Evolutionary conservation across 257 asterid species (phyloP).

Genomic region (Nicotiana sylvestris): DNA sequence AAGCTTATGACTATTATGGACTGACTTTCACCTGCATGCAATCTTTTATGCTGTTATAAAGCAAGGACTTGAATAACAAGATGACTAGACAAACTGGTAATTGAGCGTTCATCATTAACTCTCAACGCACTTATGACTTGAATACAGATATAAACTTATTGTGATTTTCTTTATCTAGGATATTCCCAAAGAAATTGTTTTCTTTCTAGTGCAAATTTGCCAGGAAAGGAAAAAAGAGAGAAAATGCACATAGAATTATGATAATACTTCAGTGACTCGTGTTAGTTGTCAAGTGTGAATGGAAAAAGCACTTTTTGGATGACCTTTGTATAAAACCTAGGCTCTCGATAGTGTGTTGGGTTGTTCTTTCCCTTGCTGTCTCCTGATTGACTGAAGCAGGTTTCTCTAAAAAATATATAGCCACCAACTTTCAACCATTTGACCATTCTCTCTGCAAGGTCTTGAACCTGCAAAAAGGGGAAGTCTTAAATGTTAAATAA

Average conservation of each 20-base stretch:
- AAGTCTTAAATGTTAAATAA: neutral
- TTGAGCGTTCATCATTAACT: neutral
- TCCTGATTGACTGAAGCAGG: constrained; percentile 93
- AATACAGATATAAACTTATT: neutral
- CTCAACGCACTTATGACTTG: neutral
- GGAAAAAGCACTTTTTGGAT: neutral
- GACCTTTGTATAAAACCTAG: constrained; percentile 91
- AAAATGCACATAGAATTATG: neutral
- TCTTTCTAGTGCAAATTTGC: neutral
- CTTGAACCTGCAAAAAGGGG: constrained; percentile 54
- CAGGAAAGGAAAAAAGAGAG: neutral
- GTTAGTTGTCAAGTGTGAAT: neutral
- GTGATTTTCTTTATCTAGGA: neutral
- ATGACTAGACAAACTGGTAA: neutral
- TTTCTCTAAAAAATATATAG: constrained; percentile 80
- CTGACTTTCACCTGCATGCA: neutral
- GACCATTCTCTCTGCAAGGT: constrained; percentile 64
- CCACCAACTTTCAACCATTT: constrained; percentile 96
- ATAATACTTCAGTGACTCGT: too few species aligned
- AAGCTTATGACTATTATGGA: neutral
- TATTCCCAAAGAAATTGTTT: neutral
- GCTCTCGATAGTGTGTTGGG: constrained; percentile 95
- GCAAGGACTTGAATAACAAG: neutral
- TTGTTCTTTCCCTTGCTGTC: constrained; percentile 78
- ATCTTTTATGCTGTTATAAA: neutral